phyloP scores from a whole-genome alignment of 768 basidiomycete species.

The Lentinula edodes region DNA sequence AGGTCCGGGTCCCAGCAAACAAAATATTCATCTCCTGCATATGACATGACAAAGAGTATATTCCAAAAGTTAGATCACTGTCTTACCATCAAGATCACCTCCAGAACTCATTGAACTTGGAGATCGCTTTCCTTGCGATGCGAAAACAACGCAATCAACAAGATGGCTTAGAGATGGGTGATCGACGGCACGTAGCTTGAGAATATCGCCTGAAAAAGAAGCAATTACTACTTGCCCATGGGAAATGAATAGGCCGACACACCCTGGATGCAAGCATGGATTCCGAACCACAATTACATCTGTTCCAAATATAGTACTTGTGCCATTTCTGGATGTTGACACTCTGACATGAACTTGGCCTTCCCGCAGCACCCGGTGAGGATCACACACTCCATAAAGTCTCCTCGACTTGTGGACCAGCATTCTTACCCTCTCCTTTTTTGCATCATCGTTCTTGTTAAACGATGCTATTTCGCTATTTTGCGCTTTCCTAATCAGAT shows the following conservation, averaged over 20 bases:
- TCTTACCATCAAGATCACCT: constrained; percentile 52
- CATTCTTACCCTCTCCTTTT: constrained; percentile 51
- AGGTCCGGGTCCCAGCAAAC: constrained; percentile 67
- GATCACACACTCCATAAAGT: constrained; percentile 65
- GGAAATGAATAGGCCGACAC: background rate
- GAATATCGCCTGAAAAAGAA: constrained; percentile 43
- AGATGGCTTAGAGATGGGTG: constrained; percentile 47
- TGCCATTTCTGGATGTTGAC: constrained; percentile 43
- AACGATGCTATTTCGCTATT: constrained; percentile 45
- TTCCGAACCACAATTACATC: constrained; percentile 64
- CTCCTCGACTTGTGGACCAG: constrained; percentile 58
- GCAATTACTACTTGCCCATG: background rate
- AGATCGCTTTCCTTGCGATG: constrained; percentile 52
- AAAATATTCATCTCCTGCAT: constrained; percentile 56
- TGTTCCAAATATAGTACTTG: constrained; percentile 49
- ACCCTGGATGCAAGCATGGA: constrained; percentile 68
- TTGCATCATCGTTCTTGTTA: constrained; percentile 34
- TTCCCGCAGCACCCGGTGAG: constrained; percentile 54
- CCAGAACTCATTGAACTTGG: constrained; percentile 70
- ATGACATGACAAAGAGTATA: background rate
- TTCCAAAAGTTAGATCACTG: background rate
- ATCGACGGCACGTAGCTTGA: constrained; percentile 58
- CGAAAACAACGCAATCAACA: constrained; percentile 65
- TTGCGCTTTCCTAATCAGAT: constrained; percentile 39
- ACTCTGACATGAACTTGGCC: constrained; percentile 63